Percentiles rank a stretch among this genome's conserved stretches.
Conservation (phyloP, 345 rosid species). For the Kandelia obovata region DNA sequence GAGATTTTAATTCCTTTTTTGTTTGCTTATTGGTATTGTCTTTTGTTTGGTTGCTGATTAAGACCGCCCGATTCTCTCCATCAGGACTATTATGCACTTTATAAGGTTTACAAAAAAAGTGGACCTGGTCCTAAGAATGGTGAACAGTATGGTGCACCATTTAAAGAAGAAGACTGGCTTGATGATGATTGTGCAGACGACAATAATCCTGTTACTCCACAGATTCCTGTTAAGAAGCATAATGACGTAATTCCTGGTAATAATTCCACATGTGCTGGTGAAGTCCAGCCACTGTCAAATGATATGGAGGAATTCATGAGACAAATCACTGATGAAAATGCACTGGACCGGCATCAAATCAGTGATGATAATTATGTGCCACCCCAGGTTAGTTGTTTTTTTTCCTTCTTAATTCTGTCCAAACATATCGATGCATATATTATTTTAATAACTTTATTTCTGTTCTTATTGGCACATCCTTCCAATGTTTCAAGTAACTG, state of each 20-base stretch:
- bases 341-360: slow-evolving; percentile 15
- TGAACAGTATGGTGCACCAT: slow-evolving; percentile 94
- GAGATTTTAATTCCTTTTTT: not conserved
- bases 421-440: not conserved
- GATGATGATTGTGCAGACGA: slow-evolving; percentile 39
- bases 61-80: not conserved
- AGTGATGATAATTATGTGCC: slow-evolving; percentile 5
- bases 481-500: not conserved
- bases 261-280: slow-evolving; percentile 18
- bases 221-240: slow-evolving; percentile 26
- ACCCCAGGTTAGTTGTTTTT: slow-evolving; percentile 33
- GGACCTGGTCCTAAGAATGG: slow-evolving; percentile 98
- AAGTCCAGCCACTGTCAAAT: slow-evolving; percentile 24
- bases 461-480: not conserved
- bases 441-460: too few relatives aligned
- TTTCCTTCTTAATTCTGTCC: not conserved
- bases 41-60: not conserved
- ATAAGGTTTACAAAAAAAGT: slow-evolving; percentile 79
- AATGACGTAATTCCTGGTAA: slow-evolving; percentile 26
- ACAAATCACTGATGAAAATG: slow-evolving; percentile 36
- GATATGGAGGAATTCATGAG: slow-evolving; percentile 49
- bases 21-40: not conserved
- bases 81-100: slow-evolving; percentile 72
- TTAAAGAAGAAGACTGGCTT: slow-evolving; percentile 81
- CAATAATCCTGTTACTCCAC: slow-evolving; percentile 18